Base-by-base conservation (phyloP, 495 filamentous ascomycete species). In the Aspergillus biplanus region DNA sequence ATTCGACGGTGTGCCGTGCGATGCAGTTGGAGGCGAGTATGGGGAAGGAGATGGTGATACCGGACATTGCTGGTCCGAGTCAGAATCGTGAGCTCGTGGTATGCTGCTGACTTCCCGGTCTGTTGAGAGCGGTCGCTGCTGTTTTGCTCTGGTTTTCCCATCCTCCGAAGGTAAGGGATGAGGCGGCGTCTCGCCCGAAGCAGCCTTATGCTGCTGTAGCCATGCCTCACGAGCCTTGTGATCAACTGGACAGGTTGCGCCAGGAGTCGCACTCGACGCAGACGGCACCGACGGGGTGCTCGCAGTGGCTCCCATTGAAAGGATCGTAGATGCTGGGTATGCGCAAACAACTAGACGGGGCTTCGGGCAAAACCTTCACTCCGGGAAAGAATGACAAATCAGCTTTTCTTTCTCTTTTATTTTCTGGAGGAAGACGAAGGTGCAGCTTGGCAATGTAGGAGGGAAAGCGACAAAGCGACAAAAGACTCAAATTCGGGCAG, bases 151-250 rank as follows among this genome's bases (percentile, higher is more conserved):
- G 33, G 73, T 1, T 52, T 71, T 59, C 21, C 57, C 50, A 65
- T 78, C 72, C 39, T 74, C 62, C 16, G 71, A 65, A 57, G 72
- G 66, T 31, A 74, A 66, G 32, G 75, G 62, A 59, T 70, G 52
- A 58, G 74, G 66, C 21, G 21, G 21, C 62, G 77, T 68, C 61
- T 72, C 70, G 18, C 73, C 70, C 48, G 55, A 63, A 56, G 71
- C 62, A 54, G 63, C 63, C 66, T 72, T 68, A 57, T 80, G 70
- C 64, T 86, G 81, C 67, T 83, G 75, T 32, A 97, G 81, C 93
- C 93, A 99, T 62, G 89, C 81, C 65, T 89, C 87, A 63, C 94
- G 88, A 32, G 93, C 90, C 69, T 90, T 89, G 70, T 90, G 90
- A 76, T 97, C 92, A 63, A 97, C 91, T 3, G 95, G 95, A 68